Base-by-base conservation (phyloP, 306 rosid species). In the Prinsepia uniflora region DNA sequence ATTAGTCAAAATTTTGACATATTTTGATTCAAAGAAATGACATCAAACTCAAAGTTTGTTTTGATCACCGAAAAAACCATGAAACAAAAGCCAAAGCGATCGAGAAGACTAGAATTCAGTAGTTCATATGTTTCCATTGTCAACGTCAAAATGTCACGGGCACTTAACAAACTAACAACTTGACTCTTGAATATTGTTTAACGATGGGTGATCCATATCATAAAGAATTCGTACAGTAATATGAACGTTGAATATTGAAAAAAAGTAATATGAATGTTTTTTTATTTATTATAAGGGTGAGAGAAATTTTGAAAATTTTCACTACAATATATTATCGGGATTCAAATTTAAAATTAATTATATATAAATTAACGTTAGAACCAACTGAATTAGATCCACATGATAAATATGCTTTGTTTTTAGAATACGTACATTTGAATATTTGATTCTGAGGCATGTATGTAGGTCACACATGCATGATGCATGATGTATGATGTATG, bases 131-230 rank as follows among this genome's bases (percentile, higher is more conserved):
- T 10, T 18, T n/a, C 72, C 61, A n/a, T 10, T n/a, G 36, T 67
- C 61, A 67, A 50, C 6, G 34, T 36, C 72, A 67, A 50, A 4
- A 2, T 24, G 30, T 39, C 22, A 5, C 22, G 13, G 46, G 45
- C 17, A 30, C 8, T 15, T 14, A 66, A 55, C 8, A 30, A 48
- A 44, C 30, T 42, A 24, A 24, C 30, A 24, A 24, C 30, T n/a
- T n/a, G n/a, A n/a, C n/a, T n/a, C n/a, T n/a, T n/a, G n/a, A n/a
- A n/a, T n/a, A n/a, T n/a, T n/a, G n/a, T 30, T 12, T 36, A 20
- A 20, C 20, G 60, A 55, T 54, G 3, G 63, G 41, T 4, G 63
- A 30, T 30, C 36, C 7, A 68, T 68, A 69, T 70, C 55, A 65
- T 43, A 42, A 55, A 39, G 5, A 3, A 10, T n/a, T 1, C 2